Evolutionary conservation across 352 stramenopile species (phyloP).

Genomic region (Globisporangium nunn): DNA sequence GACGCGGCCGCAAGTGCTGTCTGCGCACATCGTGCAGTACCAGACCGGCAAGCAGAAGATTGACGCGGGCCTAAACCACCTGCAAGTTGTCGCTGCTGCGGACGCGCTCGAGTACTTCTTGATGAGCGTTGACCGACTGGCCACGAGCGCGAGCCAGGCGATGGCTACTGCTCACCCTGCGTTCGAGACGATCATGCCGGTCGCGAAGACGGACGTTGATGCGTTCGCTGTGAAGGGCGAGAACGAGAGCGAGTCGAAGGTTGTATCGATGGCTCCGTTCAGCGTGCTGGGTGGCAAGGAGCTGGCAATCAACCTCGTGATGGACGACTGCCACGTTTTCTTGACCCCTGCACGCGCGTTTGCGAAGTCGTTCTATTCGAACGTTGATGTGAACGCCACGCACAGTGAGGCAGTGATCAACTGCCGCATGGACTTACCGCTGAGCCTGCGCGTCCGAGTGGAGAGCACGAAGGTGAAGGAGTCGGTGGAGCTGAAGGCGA

Average conservation of each 20-base stretch:
- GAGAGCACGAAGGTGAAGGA: conserved; percentile 43
- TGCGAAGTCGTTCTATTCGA: conserved; percentile 46
- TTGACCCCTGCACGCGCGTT: conserved; percentile 38
- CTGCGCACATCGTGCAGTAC: conserved; percentile 32
- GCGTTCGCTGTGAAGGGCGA: conserved; percentile 26
- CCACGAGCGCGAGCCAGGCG: conserved; percentile 39
- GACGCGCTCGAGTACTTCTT: conserved; percentile 55
- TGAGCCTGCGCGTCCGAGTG: conserved; percentile 34
- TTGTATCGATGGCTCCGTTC: conserved; percentile 57
- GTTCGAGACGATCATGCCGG: conserved; percentile 12
- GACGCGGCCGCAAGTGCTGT: conserved; percentile 36
- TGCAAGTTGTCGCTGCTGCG: conserved; percentile 35
- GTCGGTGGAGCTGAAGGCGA: conserved; percentile 38
- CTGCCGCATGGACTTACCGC: conserved; percentile 42
- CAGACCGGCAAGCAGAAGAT: conserved; percentile 39
- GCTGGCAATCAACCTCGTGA: conserved; percentile 34
- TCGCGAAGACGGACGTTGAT: conserved; percentile 10
- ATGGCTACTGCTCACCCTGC: conserved; percentile 35
- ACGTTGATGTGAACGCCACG: conserved; percentile 39
- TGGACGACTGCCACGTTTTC: conserved; percentile 54
- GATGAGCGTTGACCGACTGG: conserved; percentile 53
- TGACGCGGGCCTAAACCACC: conserved; percentile 32
- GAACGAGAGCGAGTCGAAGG: conserved; percentile 21
- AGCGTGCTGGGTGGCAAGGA: conserved; percentile 50
- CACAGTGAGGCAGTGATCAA: conserved; percentile 40